Base-by-base conservation (phyloP, 176 grass and related monocot genomes). In the Areca catechu region DNA sequence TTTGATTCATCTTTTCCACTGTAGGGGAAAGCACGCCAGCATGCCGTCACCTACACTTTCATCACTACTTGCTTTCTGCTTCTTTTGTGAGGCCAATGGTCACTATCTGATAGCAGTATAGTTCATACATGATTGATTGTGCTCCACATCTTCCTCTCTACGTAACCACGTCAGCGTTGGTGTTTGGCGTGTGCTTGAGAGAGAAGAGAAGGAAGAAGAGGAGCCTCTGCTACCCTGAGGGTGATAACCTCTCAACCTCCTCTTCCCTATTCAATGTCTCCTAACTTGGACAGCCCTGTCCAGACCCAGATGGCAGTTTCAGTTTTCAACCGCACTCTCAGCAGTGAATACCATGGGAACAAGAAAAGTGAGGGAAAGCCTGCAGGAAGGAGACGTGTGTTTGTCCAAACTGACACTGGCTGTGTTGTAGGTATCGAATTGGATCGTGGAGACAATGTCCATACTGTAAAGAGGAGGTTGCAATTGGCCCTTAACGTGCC, bases 261-360 rank as follows among this genome's bases (percentile, higher is more conserved):
- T 5, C 19, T 3, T 54, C 4, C 51, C 17, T 48, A 53, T 66
- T 80, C 68, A 61, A 85, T 97, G 92, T 75, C 83, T 75, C 79
- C 71, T 71, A 83, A 91, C 66, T 76, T 82, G 75, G 77, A 90
- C 50, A 87, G 83, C 68, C 86, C 91, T 79, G 86, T 96, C 66
- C 92, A 88, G 80, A 88, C 92, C 61, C 92, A 88, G 69, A 88
- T 97, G 86, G 92, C 92, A 56, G 81, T 91, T 57, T 80, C 80
- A 63, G 77, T 91, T 18, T 57, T 91, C 57, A 79, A 80, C 56
- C 77, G 63, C 54, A 61, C 65, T 56, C 62, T 88, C 19, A 83
- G 77, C 65, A 82, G 86, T 71, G 91, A 97, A 22, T 91, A 75
- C 62, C 62, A 75, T 57, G 71, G 74, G 28, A 86, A 69, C 52